These are phyloP conservation scores for Tylopilus intermedius DNA, from an alignment of 768 basidiomycete species.

Conservation along the genomic window DNA sequence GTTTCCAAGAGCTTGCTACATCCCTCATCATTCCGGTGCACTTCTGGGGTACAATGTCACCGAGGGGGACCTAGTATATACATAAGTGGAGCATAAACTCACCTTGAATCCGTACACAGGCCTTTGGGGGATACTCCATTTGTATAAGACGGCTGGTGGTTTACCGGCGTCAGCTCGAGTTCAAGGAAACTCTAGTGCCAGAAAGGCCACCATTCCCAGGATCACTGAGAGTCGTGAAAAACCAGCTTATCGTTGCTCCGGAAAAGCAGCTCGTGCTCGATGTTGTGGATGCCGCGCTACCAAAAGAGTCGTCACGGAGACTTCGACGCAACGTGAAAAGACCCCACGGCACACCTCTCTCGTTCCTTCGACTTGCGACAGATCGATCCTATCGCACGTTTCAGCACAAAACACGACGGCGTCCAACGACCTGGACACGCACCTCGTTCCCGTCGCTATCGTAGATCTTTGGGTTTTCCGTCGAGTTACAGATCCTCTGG, in stretches of 20 bases:
- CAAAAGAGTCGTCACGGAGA: too few species aligned
- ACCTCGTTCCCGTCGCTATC: conserved; percentile 2
- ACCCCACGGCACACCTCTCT: not conserved
- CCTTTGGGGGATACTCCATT: not conserved
- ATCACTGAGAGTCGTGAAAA: conserved; percentile 2
- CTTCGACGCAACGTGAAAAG: too few species aligned
- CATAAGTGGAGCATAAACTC: too few species aligned
- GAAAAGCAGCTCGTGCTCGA: conserved; percentile 4
- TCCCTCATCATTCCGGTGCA: not conserved
- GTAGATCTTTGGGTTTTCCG: conserved; percentile 3
- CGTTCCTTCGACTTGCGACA: not conserved
- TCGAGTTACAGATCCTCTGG: not conserved
- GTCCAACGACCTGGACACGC: accelerated
- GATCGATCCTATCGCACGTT: not conserved
- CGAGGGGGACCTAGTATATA: too few species aligned
- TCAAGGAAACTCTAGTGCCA: too few species aligned
- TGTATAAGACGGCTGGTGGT: not conserved
- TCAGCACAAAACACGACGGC: not conserved
- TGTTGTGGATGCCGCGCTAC: not conserved
- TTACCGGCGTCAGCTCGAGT: not conserved
- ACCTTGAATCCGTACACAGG: not conserved
- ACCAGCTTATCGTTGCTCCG: not conserved
- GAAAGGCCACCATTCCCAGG: not conserved
- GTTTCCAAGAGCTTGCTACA: not conserved
- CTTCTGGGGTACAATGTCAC: not conserved